Evolutionary conservation across 495 filamentous ascomycete genomes (phyloP).

Genomic region (Staphylotrichum tortipilum): DNA sequence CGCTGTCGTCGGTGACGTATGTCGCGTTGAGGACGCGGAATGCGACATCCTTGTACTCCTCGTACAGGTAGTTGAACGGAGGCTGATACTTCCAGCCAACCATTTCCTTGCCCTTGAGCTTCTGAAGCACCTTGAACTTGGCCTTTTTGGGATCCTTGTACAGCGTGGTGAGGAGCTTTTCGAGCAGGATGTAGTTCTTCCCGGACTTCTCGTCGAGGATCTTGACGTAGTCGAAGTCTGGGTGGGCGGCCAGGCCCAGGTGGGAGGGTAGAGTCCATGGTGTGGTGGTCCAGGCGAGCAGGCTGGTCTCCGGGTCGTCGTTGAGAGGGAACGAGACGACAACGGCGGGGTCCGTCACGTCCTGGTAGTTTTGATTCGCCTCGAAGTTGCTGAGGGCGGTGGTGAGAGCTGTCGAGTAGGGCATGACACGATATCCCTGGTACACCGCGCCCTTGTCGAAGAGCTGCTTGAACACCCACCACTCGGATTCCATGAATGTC

Average conservation of each 20-base stretch:
- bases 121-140: slow-evolving; percentile 80
- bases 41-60: slow-evolving; percentile 90
- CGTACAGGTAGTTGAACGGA: slow-evolving; percentile 87
- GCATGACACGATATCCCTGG: slow-evolving; percentile 84
- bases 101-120: slow-evolving; percentile 79
- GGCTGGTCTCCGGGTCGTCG: slow-evolving; percentile 61
- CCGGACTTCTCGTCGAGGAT: slow-evolving; percentile 73
- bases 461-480: slow-evolving; percentile 94
- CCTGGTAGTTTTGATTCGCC: slow-evolving; percentile 89
- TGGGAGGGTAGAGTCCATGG: slow-evolving; percentile 94
- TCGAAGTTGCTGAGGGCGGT: slow-evolving; percentile 93
- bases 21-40: slow-evolving; percentile 79
- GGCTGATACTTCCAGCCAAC: slow-evolving; percentile 88
- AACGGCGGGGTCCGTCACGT: slow-evolving; percentile 85
- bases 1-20: slow-evolving; percentile 88
- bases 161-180: slow-evolving; percentile 72
- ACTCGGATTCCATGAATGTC: slow-evolving; percentile 91
- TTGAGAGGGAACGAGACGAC: slow-evolving; percentile 81
- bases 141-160: slow-evolving; percentile 98
- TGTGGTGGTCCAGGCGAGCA: slow-evolving; percentile 91
- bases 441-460: slow-evolving; percentile 86
- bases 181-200: slow-evolving; percentile 81
- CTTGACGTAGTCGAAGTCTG: slow-evolving; percentile 90
- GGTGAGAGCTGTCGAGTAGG: slow-evolving; percentile 83
- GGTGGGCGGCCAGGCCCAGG: slow-evolving; percentile 69